Evolutionary conservation across 2,329 filamentous ascomycete species (phyloP).

Genomic region (Fusarium albidum): DNA sequence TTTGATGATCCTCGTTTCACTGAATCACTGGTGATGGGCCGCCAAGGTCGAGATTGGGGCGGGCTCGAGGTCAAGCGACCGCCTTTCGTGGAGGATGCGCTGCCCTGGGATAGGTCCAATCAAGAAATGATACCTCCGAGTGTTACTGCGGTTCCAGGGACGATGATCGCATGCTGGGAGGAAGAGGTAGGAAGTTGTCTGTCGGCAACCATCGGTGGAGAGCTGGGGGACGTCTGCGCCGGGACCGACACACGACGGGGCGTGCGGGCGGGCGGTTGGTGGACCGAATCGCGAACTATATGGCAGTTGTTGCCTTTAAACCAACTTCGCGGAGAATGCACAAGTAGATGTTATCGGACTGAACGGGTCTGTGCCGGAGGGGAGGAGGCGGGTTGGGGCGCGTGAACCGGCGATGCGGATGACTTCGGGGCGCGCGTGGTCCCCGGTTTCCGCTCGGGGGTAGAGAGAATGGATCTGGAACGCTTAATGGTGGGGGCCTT

Average conservation of each 20-base stretch:
- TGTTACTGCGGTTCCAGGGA: conserved; percentile 23
- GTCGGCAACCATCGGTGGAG: conserved; percentile 40
- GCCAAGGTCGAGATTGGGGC: conserved; percentile 26
- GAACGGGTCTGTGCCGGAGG: conserved; percentile 28
- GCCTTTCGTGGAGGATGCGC: neutral
- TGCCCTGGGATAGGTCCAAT: conserved; percentile 1
- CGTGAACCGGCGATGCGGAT: conserved; percentile 44
- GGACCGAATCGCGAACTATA: conserved; percentile 17
- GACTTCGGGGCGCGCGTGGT: conserved; percentile 42
- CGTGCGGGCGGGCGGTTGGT: conserved; percentile 24
- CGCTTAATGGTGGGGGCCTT: conserved; percentile 25
- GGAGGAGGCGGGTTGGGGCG: conserved; percentile 34
- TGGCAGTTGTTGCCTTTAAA: conserved; percentile 24
- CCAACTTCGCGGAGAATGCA: conserved; percentile 8
- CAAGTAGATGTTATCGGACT: conserved; percentile 14
- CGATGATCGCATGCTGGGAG: conserved; percentile 33
- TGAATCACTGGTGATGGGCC: conserved; percentile 20
- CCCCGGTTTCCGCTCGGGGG: conserved; percentile 31
- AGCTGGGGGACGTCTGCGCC: conserved; percentile 31
- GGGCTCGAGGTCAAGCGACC: conserved; percentile 3
- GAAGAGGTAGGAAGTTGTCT: conserved; percentile 25
- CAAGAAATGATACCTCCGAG: conserved; percentile 20
- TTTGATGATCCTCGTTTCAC: conserved; percentile 25
- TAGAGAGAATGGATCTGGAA: conserved; percentile 23
- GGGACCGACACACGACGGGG: conserved; percentile 30